phyloP scores from a whole-genome alignment of 2,329 filamentous ascomycete genomes.

The Aspergillus ruber region DNA sequence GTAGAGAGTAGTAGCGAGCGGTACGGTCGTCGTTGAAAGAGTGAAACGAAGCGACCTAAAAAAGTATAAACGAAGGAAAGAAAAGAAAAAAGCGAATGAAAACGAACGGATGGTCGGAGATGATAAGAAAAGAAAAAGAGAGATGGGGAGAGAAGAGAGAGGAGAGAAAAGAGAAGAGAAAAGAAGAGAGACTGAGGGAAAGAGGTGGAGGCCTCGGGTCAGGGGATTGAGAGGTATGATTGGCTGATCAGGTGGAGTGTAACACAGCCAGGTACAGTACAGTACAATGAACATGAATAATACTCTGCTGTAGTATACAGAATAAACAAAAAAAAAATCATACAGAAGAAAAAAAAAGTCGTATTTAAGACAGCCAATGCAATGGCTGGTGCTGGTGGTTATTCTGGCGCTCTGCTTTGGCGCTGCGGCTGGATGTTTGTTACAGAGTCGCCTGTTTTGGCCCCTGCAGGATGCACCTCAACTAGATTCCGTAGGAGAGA shows the following conservation, averaged over 20 bases:
- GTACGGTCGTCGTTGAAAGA: conserved; percentile 46
- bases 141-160: conserved; percentile 19
- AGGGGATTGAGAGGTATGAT: conserved; percentile 10
- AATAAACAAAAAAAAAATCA: no score
- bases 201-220: conserved; percentile 8
- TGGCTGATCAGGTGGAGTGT: neutral
- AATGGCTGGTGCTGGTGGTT: no score
- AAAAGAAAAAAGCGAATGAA: conserved; percentile 19
- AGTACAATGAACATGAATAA: neutral
- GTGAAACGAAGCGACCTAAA: conserved; percentile 41
- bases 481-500: no score
- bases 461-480: no score
- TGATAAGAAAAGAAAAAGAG: conserved; percentile 25
- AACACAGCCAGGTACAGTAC: neutral
- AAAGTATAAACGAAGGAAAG: conserved; percentile 19
- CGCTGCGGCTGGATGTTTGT: no score
- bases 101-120: conserved; percentile 11
- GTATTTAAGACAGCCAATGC: no score
- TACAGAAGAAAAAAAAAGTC: no score
- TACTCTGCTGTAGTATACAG: no score
- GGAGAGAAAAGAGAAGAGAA: conserved; percentile 21
- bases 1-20: conserved; percentile 14
- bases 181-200: conserved; percentile 13
- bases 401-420: no score
- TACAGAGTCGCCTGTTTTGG: neutral